Evolutionary conservation across 1,139 yeast genomes (phyloP).

Genomic region (Suzukiozyma palmioleophila): DNA sequence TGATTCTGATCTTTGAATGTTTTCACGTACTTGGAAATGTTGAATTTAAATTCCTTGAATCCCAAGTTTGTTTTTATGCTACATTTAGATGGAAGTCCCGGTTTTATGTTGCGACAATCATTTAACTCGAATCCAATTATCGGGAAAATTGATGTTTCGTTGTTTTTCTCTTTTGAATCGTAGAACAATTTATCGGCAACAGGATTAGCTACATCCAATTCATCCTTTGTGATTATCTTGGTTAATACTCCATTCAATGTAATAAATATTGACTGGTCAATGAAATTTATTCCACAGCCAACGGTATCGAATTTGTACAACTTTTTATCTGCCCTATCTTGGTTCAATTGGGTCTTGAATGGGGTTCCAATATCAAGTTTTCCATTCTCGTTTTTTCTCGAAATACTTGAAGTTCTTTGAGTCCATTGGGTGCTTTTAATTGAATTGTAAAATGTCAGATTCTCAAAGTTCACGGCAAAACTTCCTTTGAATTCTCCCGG

Average conservation of each 20-base stretch:
- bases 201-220: conserved; percentile 23
- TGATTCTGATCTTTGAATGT: conserved; percentile 29
- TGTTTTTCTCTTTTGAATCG: conserved; percentile 12
- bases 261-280: conserved; percentile 59
- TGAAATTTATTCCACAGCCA: conserved; percentile 82
- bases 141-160: conserved; percentile 30
- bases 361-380: conserved; percentile 36
- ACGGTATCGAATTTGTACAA: conserved; percentile 50
- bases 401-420: conserved; percentile 29
- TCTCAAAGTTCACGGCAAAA: conserved; percentile 41
- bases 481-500: conserved; percentile 43
- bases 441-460: conserved; percentile 38
- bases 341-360: conserved; percentile 22
- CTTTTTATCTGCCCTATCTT: conserved; percentile 12
- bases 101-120: conserved; percentile 14
- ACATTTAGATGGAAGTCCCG: conserved; percentile 11
- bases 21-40: conserved; percentile 63
- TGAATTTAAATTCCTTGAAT: conserved; percentile 58
- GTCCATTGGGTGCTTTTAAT: conserved; percentile 27
- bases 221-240: conserved; percentile 27
- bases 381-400: conserved; percentile 27
- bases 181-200: conserved; percentile 26
- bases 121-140: conserved; percentile 39
- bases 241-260: conserved; percentile 75
- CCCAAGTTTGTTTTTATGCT: conserved; percentile 70